phyloP scores from a whole-genome alignment of 2,329 filamentous ascomycete species.

The Diaporthe vexans region DNA sequence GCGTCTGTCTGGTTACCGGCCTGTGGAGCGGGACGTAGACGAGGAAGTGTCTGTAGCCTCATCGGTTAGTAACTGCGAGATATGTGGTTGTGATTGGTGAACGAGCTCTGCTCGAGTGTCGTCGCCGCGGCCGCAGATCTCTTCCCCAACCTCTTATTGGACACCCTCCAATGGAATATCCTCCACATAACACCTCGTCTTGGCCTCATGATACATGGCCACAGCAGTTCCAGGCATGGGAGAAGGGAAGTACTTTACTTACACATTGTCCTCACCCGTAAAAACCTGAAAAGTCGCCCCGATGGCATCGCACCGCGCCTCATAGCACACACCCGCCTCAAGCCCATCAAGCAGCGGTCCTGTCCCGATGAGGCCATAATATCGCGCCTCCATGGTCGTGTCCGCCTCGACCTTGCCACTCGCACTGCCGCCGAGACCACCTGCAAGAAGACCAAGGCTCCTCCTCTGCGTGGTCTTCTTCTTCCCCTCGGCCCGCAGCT shows the following conservation, averaged over 20 bases:
- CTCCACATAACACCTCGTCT: too few relatives aligned
- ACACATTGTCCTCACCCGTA: background rate
- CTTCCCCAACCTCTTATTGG: too few relatives aligned
- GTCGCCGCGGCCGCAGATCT: too few relatives aligned
- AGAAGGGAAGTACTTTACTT: background rate
- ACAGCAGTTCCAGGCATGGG: background rate
- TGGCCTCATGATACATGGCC: too few relatives aligned
- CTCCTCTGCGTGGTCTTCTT: background rate
- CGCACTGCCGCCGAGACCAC: background rate
- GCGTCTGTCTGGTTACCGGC: constrained; percentile 25
- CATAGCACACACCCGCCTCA: constrained; percentile 18
- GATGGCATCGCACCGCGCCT: background rate
- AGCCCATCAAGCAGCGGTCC: constrained; percentile 3
- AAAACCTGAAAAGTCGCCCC: constrained; percentile 26
- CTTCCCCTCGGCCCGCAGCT: constrained; percentile 17
- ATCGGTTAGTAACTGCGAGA: background rate
- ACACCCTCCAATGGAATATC: too few relatives aligned
- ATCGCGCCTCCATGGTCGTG: constrained; percentile 36
- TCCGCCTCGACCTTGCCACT: background rate
- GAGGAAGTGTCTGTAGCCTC: constrained; percentile 29
- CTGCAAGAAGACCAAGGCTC: constrained; percentile 2
- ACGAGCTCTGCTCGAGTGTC: too few relatives aligned
- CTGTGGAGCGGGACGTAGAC: constrained; percentile 36
- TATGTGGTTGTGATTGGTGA: too few relatives aligned
- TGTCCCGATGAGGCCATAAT: constrained; percentile 38